Evolutionary conservation across 1,284 basidiomycete species (phyloP).

Genomic region (Ustilago loliicola): DNA sequence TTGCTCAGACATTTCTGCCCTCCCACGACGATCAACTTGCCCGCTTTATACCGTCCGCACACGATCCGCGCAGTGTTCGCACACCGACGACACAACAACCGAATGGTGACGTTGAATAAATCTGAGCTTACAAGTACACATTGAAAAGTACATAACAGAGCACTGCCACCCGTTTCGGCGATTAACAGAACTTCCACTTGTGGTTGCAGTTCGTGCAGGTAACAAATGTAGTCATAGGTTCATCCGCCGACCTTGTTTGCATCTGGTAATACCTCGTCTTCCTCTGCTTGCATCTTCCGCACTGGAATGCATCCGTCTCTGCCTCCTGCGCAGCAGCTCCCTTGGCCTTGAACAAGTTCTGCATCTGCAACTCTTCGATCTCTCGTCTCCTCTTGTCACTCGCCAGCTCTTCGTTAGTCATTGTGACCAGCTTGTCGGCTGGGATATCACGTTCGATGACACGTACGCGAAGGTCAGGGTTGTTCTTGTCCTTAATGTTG

Average conservation of each 20-base stretch:
- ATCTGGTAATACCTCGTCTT: constrained; percentile 69
- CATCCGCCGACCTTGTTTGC: constrained; percentile 69
- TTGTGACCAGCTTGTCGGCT: constrained; percentile 80
- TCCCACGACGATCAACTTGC: background rate
- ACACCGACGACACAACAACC: background rate
- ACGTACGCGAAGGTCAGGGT: constrained; percentile 85
- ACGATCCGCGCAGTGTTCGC: background rate
- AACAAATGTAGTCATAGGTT: constrained; percentile 69
- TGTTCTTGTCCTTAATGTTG: constrained; percentile 94
- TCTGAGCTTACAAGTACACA: constrained; percentile 21
- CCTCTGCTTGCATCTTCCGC: constrained; percentile 79
- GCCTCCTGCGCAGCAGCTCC: constrained; percentile 85
- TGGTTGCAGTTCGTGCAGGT: constrained; percentile 68
- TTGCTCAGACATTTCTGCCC: no score
- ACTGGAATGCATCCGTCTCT: constrained; percentile 98
- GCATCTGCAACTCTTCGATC: constrained; percentile 75
- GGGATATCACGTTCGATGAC: constrained; percentile 85
- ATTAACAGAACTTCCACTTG: constrained; percentile 68
- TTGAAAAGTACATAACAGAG: background rate
- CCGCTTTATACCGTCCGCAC: background rate
- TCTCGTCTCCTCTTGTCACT: constrained; percentile 90
- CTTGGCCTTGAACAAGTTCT: constrained; percentile 89
- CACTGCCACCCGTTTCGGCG: background rate
- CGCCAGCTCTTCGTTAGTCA: constrained; percentile 94
- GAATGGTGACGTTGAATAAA: background rate